Conservation (phyloP, 2,329 filamentous ascomycete genomes). For the Penicillium oxalicum region DNA sequence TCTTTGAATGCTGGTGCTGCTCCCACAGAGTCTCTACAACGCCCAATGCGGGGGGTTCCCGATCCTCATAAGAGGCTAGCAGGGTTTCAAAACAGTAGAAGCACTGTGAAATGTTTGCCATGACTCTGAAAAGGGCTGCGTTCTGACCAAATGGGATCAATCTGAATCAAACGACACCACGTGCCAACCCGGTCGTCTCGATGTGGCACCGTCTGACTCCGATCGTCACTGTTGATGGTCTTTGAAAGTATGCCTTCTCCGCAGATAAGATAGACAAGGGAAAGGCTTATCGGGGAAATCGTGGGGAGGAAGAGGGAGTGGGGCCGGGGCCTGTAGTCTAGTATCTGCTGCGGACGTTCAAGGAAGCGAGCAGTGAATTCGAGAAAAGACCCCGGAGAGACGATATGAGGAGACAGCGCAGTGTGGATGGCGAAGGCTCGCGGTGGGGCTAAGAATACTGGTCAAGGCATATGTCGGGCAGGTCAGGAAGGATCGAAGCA, state of each 20-base stretch:
- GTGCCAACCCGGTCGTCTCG: not conserved
- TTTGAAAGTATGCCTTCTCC: slow-evolving; percentile 5
- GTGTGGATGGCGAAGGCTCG: not conserved
- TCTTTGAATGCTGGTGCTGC: slow-evolving; percentile 42
- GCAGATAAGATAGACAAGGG: slow-evolving; percentile 14
- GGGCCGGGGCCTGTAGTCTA: slow-evolving; percentile 2
- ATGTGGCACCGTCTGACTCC: not conserved
- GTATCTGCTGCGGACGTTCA: not conserved
- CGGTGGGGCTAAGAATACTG: no score
- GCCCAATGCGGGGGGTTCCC: slow-evolving; percentile 60
- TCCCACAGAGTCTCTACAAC: slow-evolving; percentile 66
- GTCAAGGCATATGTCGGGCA: no score
- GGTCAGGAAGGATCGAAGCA: no score
- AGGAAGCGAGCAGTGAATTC: no score
- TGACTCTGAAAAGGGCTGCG: slow-evolving; percentile 32
- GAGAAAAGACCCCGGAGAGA: not conserved
- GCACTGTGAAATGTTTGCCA: slow-evolving; percentile 83
- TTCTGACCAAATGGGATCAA: no score
- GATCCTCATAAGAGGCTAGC: slow-evolving; percentile 65
- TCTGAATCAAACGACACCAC: no score
- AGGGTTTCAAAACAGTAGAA: slow-evolving; percentile 90
- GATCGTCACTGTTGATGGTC: no score
- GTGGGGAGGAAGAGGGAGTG: not conserved
- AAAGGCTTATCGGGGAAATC: not conserved
- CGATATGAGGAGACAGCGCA: not conserved